A percentile compares a stretch with the other conserved stretches of the same genome.
phyloP scores from a whole-genome alignment of 371 early-diverging fungal species.

The Lichtheimia ornata region DNA sequence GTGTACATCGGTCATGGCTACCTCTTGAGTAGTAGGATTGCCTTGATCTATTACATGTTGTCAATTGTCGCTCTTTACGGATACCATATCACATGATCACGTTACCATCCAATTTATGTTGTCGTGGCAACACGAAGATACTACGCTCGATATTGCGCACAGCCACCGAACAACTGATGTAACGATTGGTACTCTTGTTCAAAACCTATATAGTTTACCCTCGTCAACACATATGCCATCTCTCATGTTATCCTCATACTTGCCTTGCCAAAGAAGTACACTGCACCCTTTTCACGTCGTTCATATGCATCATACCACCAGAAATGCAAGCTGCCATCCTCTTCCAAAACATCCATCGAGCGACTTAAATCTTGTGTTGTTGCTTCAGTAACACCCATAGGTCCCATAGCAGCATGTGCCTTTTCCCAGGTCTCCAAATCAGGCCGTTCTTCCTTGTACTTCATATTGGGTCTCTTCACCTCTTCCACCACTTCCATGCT shows the following conservation, averaged over 20 bases:
- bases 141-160: constrained; percentile 86
- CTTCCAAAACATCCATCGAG: constrained; percentile 44
- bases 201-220: constrained; percentile 32
- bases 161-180: constrained; percentile 82
- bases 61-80: neutral
- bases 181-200: constrained; percentile 49
- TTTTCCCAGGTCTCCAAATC: constrained; percentile 35
- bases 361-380: constrained; percentile 16
- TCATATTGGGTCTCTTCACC: neutral
- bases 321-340: constrained; percentile 66
- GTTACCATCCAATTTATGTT: constrained; percentile 52
- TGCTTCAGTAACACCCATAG: constrained; percentile 18
- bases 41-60: constrained; percentile 36
- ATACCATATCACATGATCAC: neutral
- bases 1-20: constrained; percentile 70
- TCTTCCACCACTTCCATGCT: constrained; percentile 7
- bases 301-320: constrained; percentile 96
- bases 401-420: constrained; percentile 16
- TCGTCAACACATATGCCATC: neutral
- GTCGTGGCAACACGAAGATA: constrained; percentile 85
- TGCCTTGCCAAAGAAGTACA: constrained; percentile 95
- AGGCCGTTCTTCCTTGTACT: constrained; percentile 13
- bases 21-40: constrained; percentile 59
- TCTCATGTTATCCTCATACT: neutral
- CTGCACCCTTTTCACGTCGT: constrained; percentile 67